phyloP scores from a whole-genome alignment of 1,139 yeast genomes.

The Hansenula anomala region DNA sequence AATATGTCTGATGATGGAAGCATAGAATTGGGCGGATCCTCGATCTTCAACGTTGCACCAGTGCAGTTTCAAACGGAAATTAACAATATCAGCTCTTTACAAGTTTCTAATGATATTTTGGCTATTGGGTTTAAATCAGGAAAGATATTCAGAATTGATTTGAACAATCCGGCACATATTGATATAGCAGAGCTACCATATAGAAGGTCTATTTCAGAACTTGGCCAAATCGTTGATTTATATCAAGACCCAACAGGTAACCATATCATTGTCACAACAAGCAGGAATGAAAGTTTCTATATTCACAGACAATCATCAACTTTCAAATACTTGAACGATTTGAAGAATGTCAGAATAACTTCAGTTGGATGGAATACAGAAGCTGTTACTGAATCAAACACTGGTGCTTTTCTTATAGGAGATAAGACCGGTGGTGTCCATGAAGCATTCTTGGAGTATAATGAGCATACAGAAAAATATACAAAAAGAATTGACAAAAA shows the following conservation, averaged over 20 bases:
- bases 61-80: slow-evolving; percentile 54
- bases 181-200: slow-evolving; percentile 27
- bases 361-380: slow-evolving; percentile 39
- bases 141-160: slow-evolving; percentile 44
- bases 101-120: slow-evolving; percentile 44
- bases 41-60: slow-evolving; percentile 34
- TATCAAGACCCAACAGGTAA: slow-evolving; percentile 46
- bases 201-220: slow-evolving; percentile 17
- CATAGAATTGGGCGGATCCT: slow-evolving; percentile 7
- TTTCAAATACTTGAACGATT: slow-evolving; percentile 34
- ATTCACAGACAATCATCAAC: slow-evolving; percentile 32
- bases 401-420: slow-evolving; percentile 48
- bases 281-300: slow-evolving; percentile 40
- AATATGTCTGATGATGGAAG: slow-evolving; percentile 2
- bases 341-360: slow-evolving; percentile 36
- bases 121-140: slow-evolving; percentile 42
- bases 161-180: slow-evolving; percentile 50
- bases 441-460: slow-evolving; percentile 40
- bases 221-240: slow-evolving; percentile 30
- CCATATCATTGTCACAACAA: slow-evolving; percentile 43
- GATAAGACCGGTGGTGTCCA: slow-evolving; percentile 39
- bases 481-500: slow-evolving; percentile 36
- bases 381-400: slow-evolving; percentile 29
- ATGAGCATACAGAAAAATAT: slow-evolving; percentile 32
- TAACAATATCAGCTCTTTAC: slow-evolving; percentile 35